Base-by-base conservation (phyloP, 192 early-diverging fungal species). In the Podila clonocystis region DNA sequence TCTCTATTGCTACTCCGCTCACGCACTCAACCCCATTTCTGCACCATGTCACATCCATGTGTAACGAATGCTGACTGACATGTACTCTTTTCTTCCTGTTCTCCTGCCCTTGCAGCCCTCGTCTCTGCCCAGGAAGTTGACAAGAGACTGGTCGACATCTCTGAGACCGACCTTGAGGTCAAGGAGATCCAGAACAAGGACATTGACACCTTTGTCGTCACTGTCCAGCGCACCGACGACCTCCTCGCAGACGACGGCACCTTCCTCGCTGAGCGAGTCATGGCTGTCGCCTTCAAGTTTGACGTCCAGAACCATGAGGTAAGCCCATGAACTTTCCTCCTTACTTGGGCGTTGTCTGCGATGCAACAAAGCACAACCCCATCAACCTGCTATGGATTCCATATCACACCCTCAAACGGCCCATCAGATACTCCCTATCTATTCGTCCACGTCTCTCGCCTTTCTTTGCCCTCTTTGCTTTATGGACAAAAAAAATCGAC, bases 231-330 rank as follows among this genome's bases (percentile, higher is more conserved):
- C 11, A 82, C 86, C 15, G 89, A 90, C 62, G 89, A 90, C 50
- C 82, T 90, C 19, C 67, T 90, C 22, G 80, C 85, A 34, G 89
- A 90, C 68, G 83, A 88, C 62, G 89, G 89, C 48, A 70, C 83
- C 58, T 76, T 88, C 58, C 73, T 90, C 30, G 89, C 87, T 20
- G 89, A 90, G 72, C 82, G 87, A 52, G 36, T 88, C 63, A 84
- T 86, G 85, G 77, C 87, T 45, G 87, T 90, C n/a, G 82, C 84
- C 38, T 82, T 90, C n/a, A 77, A 82, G 38, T 90, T 90, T 83
- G 89, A 88, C 67, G 76, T 90, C 26, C 58, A 84, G 38, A 74
- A 88, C 30, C 75, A 87, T 29, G 80, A 87, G 85, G 86, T 88
- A 83, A 83, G 41, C 41, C 15, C 41, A 15, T 45, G 41, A 17